Evolutionary conservation across 169 alveolate species (phyloP), one percentile per base, ranked within the genome.

Genomic region (Perkinsus olseni): DNA sequence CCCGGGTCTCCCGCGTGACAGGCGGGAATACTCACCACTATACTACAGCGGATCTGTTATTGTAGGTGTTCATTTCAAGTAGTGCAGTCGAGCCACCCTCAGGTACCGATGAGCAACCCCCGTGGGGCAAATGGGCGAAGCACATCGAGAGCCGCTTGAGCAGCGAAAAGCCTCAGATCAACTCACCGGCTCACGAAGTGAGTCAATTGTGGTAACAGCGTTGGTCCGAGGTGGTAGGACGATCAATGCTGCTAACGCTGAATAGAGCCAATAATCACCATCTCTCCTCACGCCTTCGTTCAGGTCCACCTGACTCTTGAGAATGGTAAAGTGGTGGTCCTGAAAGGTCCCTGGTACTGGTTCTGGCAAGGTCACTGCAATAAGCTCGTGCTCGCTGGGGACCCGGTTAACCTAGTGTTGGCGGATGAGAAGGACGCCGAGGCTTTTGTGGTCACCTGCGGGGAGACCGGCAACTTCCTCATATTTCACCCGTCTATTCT

Each of bases 1-100:
- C 82, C 82, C 82, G 82, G 82, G 82, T 62, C 82, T 62, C 82
- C 82, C 17, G 82, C 82, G 82, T 62, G 82, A 62, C 82, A 62
- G 82, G 82, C 82, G 17, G 82, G 82, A 62, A 62, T 62, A 62
- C 82, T 62, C 82, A 62, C 82, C 82, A 62, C 82, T 62, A 62
- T 62, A 62, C 82, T 62, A 62, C 82, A 62, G 82, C 82, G 82
- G 82, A 62, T 3, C 13, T 62, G 82, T 11, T 40, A 11, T 40
- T 40, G 11, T 6, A 6, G 11, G 3, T 11, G 50, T 6, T 40
- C 11, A 24, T 62, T 28, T 62, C 13, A 8, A 62, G 0, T 21
- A 3, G 82, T 62, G 82, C 17, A 13, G 34, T 21, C 28, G 34
- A 24, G 82, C 82, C 1, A 6, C 82, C 82, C 82, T n/a, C n/a